Percentiles rank a stretch among this genome's conserved stretches.
phyloP scores from a whole-genome alignment of 306 rosid genomes.

The Sicyos baderoa region DNA sequence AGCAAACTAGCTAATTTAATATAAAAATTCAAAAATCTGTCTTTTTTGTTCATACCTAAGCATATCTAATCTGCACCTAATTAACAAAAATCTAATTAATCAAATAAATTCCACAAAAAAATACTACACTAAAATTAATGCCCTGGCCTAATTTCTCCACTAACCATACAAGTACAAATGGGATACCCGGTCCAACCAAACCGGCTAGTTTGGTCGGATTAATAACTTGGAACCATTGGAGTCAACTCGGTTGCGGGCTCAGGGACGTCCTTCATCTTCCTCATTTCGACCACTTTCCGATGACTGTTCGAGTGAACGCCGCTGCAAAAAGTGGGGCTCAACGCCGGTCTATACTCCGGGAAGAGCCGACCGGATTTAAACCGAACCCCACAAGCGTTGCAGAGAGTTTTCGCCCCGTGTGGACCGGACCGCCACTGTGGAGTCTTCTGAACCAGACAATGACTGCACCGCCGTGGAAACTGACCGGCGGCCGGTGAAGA shows the following conservation, averaged over 20 bases:
- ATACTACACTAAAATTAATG: slow-evolving; percentile 2
- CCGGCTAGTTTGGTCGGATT: slow-evolving; percentile 20
- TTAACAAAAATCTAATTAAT: slow-evolving; percentile 7
- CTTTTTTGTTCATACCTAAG: background rate
- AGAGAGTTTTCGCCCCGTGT: slow-evolving; percentile 67
- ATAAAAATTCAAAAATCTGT: background rate
- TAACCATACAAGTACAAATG: background rate
- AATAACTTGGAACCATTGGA: slow-evolving; percentile 40
- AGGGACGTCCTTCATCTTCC: slow-evolving; percentile 46
- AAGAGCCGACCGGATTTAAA: slow-evolving; percentile 83
- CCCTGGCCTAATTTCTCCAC: background rate
- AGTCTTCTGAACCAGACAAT: slow-evolving; percentile 79
- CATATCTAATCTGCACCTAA: background rate
- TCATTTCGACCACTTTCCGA: slow-evolving; percentile 81
- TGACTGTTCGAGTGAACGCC: slow-evolving; percentile 80
- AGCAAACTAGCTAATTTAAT: background rate
- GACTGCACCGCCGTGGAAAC: slow-evolving; percentile 72
- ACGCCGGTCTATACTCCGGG: slow-evolving; percentile 93
- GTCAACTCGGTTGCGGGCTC: slow-evolving; percentile 34
- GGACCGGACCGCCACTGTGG: slow-evolving; percentile 99
- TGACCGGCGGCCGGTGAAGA: slow-evolving; percentile 17
- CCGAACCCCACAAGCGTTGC: slow-evolving; percentile 95
- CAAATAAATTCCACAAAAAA: slow-evolving; percentile 7
- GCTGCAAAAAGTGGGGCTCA: slow-evolving; percentile 70
- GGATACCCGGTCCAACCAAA: background rate